Base-by-base conservation (phyloP, 768 basidiomycete genomes). In the Xerocomus spinulosus region DNA sequence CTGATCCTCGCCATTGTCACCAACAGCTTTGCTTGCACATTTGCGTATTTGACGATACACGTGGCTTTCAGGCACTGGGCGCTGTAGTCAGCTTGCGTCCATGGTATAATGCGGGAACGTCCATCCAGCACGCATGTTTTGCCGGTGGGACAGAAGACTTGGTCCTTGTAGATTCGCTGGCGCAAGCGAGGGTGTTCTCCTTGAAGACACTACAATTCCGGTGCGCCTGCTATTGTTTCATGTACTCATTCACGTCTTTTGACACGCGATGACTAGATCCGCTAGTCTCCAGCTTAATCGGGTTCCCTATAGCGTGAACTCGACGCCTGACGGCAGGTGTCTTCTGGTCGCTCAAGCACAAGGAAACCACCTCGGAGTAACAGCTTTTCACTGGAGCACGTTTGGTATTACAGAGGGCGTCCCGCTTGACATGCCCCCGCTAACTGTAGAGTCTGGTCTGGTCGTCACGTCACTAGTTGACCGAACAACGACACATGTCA, bases 271-370 rank as follows among this genome's bases (percentile, higher is more conserved):
- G 23, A 17, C n/a, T 20, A 80, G 80, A 23, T 74, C 78, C 10
- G 73, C 78, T 0, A 63, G 70, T 0, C 55, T 80, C 5, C 60
- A 70, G n/a, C 62, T 81, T 5, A 49, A 61, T 0, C 51, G 55
- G 14, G 40, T 59, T 4, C 77, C 77, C 0, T 29, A 48, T 12
- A 51, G 49, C 37, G 14, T 59, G 52, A 17, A 65, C 55, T 72
- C 78, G 2, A 72, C 80, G 1, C 78, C 80, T 0, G 80, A 82
- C 52, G 79, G 78, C 0, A 68, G 80, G 17, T 81, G 79, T 53
- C 57, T 82, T 17, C 30, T 81, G n/a, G 59, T 69, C 2, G 51
- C 67, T 5, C 64, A 70, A 32, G 44, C 44, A 2, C 44, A 55
- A 25, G 52, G 20, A 25, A 48, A 4, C 30, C 38, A 35, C 41